phyloP scores from a whole-genome alignment of 2,329 filamentous ascomycete genomes.

The Penicillium sp. region DNA sequence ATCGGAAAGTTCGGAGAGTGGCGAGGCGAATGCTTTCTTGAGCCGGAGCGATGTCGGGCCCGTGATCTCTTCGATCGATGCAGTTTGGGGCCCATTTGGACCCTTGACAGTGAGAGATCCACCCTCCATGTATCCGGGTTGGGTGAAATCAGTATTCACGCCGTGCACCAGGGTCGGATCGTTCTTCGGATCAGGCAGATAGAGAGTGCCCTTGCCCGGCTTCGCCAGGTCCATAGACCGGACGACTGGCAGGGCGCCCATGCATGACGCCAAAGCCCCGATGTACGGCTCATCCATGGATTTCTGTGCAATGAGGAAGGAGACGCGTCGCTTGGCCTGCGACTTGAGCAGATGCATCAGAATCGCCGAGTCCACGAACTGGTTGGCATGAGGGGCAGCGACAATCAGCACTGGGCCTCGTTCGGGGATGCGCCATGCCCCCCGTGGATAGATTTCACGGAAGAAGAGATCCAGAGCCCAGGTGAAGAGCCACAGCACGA shows the following conservation, averaged over 20 bases:
- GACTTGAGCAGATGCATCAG: slow-evolving; percentile 84
- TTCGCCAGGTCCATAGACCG: slow-evolving; percentile 83
- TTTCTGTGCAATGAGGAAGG: slow-evolving; percentile 88
- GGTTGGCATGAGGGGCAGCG: slow-evolving; percentile 90
- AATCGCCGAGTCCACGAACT: slow-evolving; percentile 92
- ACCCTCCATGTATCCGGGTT: slow-evolving; percentile 64
- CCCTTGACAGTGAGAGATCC: slow-evolving; percentile 72
- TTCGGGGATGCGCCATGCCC: slow-evolving; percentile 86
- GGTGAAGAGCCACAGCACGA: slow-evolving; percentile 47
- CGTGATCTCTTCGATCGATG: slow-evolving; percentile 76
- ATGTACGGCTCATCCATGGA: slow-evolving; percentile 85
- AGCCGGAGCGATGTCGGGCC: slow-evolving; percentile 73
- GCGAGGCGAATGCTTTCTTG: slow-evolving; percentile 78
- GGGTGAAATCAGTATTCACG: slow-evolving; percentile 75
- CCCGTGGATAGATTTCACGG: slow-evolving; percentile 86
- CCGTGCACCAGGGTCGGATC: slow-evolving; percentile 76
- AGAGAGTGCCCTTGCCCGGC: slow-evolving; percentile 71
- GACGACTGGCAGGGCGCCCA: slow-evolving; percentile 83
- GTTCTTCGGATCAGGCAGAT: slow-evolving; percentile 76
- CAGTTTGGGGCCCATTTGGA: slow-evolving; percentile 71
- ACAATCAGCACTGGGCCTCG: slow-evolving; percentile 87
- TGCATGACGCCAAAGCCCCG: slow-evolving; percentile 75
- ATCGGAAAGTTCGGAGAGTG: slow-evolving; percentile 58
- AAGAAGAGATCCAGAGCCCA: slow-evolving; percentile 90
- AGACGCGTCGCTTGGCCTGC: slow-evolving; percentile 80